These are phyloP conservation scores for Abrus pulchellus DNA, from an alignment of 306 rosid species.

Conservation along the genomic window DNA sequence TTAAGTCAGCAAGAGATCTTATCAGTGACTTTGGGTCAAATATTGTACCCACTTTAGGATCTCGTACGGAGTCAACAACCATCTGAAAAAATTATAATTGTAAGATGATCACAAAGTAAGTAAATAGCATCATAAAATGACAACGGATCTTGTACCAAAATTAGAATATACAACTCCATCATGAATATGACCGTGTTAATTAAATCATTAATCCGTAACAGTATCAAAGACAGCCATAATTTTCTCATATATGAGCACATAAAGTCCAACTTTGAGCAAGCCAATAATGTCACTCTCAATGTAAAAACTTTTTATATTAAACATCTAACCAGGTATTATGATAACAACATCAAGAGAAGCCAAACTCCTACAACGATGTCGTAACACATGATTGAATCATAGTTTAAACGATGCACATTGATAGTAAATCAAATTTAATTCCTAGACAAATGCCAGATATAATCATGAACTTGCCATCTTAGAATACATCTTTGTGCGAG, in stretches of 20 bases:
- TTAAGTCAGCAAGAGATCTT: conserved; percentile 66
- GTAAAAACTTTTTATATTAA: neutral
- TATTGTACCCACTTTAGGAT: conserved; percentile 78
- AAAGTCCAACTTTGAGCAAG: neutral
- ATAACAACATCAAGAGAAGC: neutral
- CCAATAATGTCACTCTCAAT: conserved; percentile 18
- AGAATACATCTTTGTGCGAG: conserved; percentile 13
- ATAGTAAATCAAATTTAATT: conserved; percentile 12
- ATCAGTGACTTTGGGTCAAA: conserved; percentile 83
- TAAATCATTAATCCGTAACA: conserved; percentile 12
- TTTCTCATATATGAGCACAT: neutral
- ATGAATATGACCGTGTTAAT: conserved; percentile 4
- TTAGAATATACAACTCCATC: conserved; percentile 8
- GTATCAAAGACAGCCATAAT: conserved; percentile 11
- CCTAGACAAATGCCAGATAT: conserved; percentile 24
- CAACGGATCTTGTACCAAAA: conserved; percentile 7
- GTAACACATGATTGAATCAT: conserved; percentile 1
- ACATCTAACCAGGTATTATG: neutral
- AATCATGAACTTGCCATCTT: conserved; percentile 18
- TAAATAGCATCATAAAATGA: conserved; percentile 6
- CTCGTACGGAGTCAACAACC: conserved; percentile 69
- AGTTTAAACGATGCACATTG: conserved; percentile 6
- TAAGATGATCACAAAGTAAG: conserved; percentile 1
- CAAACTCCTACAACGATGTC: neutral
- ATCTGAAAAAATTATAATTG: conserved; percentile 65